Evolutionary conservation across 2,329 filamentous ascomycete genomes (phyloP), one percentile per base, ranked within the genome.

Genomic region (Laburnicola sp.): DNA sequence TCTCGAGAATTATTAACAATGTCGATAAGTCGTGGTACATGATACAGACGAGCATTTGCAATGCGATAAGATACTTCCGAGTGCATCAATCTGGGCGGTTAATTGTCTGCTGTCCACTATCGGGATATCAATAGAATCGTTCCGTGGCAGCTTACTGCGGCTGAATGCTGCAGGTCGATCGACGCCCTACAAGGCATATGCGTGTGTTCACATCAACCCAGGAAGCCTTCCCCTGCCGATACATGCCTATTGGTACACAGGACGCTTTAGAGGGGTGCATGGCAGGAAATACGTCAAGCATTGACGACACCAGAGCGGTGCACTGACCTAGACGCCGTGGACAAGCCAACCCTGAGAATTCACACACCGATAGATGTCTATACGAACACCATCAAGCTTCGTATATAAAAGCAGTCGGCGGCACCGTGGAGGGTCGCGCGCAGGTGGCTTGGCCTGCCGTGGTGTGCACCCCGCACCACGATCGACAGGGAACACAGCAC

Each of bases 331-430:
- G 23, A 7, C 16, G 41, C 27, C 28, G 5, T 16, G n/a, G 21
- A 28, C n/a, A 25, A 9, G 39, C 26, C 40, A 26, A 31, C 35
- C 11, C 6, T 21, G 25, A 10, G 38, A 6, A 36, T 8, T 31
- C 22, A 11, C 37, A 46, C 56, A 60, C 58, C 58, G 58, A 53
- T 54, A 48, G 38, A 53, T 51, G 1, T 31, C 50, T 48, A 55
- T 58, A 56, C 35, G 50, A 51, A 36, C 27, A 7, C 3, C 9
- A 7, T n/a, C 23, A 6, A 44, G 34, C 32, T 32, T 51, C 39
- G 44, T 39, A 38, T 37, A 44, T 30, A 60, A 54, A 50, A 52
- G 58, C 58, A 56, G 58, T 60, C 48, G 58, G 58, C 53, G 44
- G 30, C 36, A 32, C 52, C 52, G 37, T 39, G 30, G 53, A 54